Percentiles rank a stretch among this genome's conserved stretches.
Evolutionary conservation across 495 filamentous ascomycete species (phyloP).

Genomic region (Letharia columbiana): DNA sequence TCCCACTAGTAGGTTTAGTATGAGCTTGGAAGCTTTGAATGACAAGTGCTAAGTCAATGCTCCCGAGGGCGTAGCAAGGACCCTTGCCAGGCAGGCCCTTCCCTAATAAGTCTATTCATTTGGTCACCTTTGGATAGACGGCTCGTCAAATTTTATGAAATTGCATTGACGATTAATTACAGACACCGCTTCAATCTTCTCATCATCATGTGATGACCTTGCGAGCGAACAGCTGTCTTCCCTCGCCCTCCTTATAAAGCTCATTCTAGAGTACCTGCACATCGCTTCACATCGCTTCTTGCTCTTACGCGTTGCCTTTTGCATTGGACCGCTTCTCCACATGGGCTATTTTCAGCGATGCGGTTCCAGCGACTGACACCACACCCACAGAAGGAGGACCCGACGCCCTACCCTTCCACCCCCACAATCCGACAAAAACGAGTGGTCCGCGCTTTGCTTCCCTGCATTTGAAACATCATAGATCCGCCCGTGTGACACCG

Average conservation of each 20-base stretch:
- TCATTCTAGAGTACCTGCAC: background rate
- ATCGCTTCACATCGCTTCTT: slow-evolving; percentile 21
- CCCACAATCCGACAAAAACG: slow-evolving; percentile 2
- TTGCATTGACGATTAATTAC: background rate
- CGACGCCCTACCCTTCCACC: background rate
- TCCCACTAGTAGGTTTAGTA: background rate
- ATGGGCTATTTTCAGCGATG: slow-evolving; percentile 12
- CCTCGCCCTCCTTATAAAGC: background rate
- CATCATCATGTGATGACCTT: background rate
- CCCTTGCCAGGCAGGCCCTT: background rate
- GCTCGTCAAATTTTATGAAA: background rate
- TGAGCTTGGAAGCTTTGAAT: background rate
- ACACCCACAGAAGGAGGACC: background rate
- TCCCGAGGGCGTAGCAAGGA: background rate
- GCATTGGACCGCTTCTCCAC: slow-evolving; percentile 22
- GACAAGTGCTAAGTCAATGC: background rate
- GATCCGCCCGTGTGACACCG: slow-evolving; percentile 6
- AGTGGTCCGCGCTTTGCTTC: slow-evolving; percentile 15
- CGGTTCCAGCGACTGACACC: slow-evolving; percentile 7
- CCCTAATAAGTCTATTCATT: background rate
- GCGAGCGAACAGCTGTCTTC: slow-evolving; percentile 12
- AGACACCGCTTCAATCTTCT: background rate
- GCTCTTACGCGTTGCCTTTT: slow-evolving; percentile 22
- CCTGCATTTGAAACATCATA: slow-evolving; percentile 15
- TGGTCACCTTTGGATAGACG: background rate